Evolutionary conservation across 2,329 filamentous ascomycete genomes (phyloP).

Genomic region (Stemphylium beticola): DNA sequence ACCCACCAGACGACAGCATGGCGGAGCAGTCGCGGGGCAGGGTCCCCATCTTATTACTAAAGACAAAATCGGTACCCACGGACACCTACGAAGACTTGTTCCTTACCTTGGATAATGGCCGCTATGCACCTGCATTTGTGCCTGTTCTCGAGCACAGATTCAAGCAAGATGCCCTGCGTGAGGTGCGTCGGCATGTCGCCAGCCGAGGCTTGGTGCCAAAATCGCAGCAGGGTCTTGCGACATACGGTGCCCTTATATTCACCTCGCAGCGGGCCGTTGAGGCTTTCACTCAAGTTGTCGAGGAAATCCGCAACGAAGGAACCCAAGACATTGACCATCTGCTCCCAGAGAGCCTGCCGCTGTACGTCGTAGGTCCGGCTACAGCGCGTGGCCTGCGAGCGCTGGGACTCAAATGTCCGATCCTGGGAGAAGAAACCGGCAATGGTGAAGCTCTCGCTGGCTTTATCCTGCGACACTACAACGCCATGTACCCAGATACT

Average conservation of each 20-base stretch:
- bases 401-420: conserved; percentile 59
- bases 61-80: conserved; percentile 74
- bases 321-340: conserved; percentile 37
- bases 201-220: conserved; percentile 47
- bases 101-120: conserved; percentile 51
- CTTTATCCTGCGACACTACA: conserved; percentile 82
- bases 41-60: conserved; percentile 72
- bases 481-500: conserved; percentile 44
- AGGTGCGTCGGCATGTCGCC: conserved; percentile 60
- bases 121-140: conserved; percentile 72
- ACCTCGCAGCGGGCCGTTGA: conserved; percentile 86
- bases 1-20: conserved; percentile 28
- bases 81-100: conserved; percentile 78
- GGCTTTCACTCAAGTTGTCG: conserved; percentile 70
- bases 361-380: conserved; percentile 83
- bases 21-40: conserved; percentile 26
- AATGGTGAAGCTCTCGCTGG: conserved; percentile 80
- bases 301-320: conserved; percentile 55
- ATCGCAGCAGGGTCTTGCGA: conserved; percentile 26
- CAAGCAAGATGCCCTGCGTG: conserved; percentile 63
- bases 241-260: conserved; percentile 80
- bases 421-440: conserved; percentile 82
- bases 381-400: conserved; percentile 74
- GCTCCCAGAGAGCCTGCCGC: conserved; percentile 59
- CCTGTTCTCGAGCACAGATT: conserved; percentile 78